Evolutionary conservation across 2,329 filamentous ascomycete species (phyloP), one percentile per base, ranked within the genome.

Genomic region (Aspergillus arachidicola): DNA sequence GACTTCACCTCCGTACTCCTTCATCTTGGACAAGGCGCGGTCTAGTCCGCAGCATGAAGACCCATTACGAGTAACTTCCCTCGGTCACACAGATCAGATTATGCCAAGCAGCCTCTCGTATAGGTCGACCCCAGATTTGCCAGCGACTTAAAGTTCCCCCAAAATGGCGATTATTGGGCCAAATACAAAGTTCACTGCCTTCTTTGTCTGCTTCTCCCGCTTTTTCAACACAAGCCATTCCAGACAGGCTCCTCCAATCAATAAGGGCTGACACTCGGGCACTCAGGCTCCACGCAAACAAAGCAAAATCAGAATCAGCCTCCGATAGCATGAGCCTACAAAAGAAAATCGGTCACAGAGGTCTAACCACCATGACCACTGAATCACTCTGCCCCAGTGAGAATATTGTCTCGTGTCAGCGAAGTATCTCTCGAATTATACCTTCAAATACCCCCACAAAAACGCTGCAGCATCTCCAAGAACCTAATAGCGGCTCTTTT

Each of bases 121-220:
- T 36, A 46, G 56, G 34, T 7, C 14, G 23, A 43, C 54, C 54
- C 54, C 34, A 23, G 54, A 19, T 34, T 50, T 50, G 51, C 32
- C 28, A 58, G 41, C 30, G 26, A 26, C 41, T 46, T 32, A 45
- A 26, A 32, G 26, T 46, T 43, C 56, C 26, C 23, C 30, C 7
- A 7, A 26, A 10, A 41, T 16, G 5, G 21, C 9, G 14, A 48
- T 34, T 21, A 61, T 57, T 53, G 54, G 59, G 21, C 16, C 16
- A 4, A 51, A 50, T 41, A 51, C 34, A 55, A 61, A 46, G 41
- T 38, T 57, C 59, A 51, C 46, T 57, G 36, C 59, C 45, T 28
- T 56, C 41, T 34, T 61, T 58, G 53, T 58, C 59, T 58, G 19
- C 23, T 19, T 45, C 16, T 50, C 36, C 32, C n/a, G 41, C 43